Evolutionary conservation across 345 rosid species (phyloP), one percentile per base, ranked within the genome.

Genomic region (Gossypioides kirkii): DNA sequence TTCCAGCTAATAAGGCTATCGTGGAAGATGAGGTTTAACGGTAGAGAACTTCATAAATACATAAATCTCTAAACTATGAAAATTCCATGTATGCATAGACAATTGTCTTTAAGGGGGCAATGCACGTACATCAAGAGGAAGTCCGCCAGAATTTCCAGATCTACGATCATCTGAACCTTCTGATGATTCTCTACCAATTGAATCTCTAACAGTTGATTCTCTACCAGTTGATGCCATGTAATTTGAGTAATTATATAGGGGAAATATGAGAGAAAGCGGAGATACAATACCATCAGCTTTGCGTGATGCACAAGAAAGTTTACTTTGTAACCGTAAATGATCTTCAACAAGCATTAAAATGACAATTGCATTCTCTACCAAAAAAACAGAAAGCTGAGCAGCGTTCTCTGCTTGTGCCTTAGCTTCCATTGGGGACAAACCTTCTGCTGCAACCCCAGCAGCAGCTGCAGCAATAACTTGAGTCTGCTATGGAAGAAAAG

Each of bases 381-480:
- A 86, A 77, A 86, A 89, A 67, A 93, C 96, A 45, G 98, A 95
- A 80, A 95, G 97, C 84, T 95, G 99, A 13, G 93, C 91, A 75
- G 96, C 98, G 84, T 82, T 88, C 73, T 90, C 91, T 70, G 98
- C 94, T 85, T 92, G 96, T 74, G 81, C 87, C 81, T 87, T 95
- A 26, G 99, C 91, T 53, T 91, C 91, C 77, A 78, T 78, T 43
- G 99, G 96, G 45, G 99, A 79, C 76, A 95, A 83, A 73, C 98
- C 96, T 82, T 87, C 99, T 56, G 99, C 99, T 47, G 99, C 75
- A 43, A 72, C 75, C 18, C 75, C 75, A 45, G 75, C 99, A 80
- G 99, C 96, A 25, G 98, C 96, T 22, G 98, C 94, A 53, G 99
- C 99, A 86, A 95, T 93, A 81, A 95, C 94, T 84, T 95, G 97